Evolutionary conservation across 257 asterid genomes (phyloP).

Genomic region (Osmanthus fragrans): DNA sequence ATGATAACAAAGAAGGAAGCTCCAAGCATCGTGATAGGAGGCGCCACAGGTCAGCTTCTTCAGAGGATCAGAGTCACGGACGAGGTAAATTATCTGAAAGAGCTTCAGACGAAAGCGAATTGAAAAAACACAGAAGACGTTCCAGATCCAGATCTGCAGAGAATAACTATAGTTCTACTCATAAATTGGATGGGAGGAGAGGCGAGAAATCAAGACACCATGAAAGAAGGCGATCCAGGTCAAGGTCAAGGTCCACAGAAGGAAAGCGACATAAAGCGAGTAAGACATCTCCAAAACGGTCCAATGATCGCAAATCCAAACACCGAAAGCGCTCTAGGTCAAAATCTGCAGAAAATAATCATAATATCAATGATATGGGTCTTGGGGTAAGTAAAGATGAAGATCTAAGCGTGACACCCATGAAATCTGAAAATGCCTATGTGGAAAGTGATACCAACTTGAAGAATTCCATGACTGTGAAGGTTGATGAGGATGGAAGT

Average conservation of each 20-base stretch:
- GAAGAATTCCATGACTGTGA: conserved; percentile 25
- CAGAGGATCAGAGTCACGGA: conserved; percentile 43
- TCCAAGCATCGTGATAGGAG: conserved; percentile 50
- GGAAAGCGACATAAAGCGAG: conserved; percentile 44
- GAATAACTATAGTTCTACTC: conserved; percentile 47
- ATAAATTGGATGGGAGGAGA: conserved; percentile 50
- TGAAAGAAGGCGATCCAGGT: conserved; percentile 53
- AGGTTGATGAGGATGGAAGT: conserved; percentile 35
- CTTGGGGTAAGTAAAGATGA: conserved; percentile 43
- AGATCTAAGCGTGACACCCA: conserved; percentile 40
- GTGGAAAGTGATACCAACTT: conserved; percentile 30
- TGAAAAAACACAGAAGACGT: conserved; percentile 53
- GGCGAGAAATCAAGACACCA: conserved; percentile 56
- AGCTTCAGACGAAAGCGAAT: conserved; percentile 54
- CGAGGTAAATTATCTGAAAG: conserved; percentile 43
- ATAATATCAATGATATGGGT: conserved; percentile 27
- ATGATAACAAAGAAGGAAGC: conserved; percentile 47
- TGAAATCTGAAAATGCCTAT: conserved; percentile 36
- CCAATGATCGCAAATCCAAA: conserved; percentile 56
- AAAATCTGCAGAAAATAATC: conserved; percentile 47
- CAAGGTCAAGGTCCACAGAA: conserved; percentile 60
- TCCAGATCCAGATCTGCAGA: conserved; percentile 67
- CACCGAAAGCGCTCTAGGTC: conserved; percentile 60
- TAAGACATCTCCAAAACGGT: conserved; percentile 42
- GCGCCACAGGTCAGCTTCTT: conserved; percentile 59